Base-by-base conservation (phyloP, 2,329 filamentous ascomycete genomes). In the Pezicula rhizophila region DNA sequence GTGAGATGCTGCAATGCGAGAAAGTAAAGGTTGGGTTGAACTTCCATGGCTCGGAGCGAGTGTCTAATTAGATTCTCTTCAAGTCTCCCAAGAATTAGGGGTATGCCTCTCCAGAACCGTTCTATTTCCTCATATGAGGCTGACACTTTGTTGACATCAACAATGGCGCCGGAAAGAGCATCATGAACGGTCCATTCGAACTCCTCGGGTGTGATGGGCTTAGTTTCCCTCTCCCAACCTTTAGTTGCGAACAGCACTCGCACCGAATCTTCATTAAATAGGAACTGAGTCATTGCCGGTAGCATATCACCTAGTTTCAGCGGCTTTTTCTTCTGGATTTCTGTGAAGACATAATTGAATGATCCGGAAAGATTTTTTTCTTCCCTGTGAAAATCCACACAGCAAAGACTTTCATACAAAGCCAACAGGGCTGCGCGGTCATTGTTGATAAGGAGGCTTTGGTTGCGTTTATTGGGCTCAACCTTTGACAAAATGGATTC, bases 121-220 rank as follows among this genome's bases (percentile, higher is more conserved):
- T 84, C 76, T 4, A 95, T 78, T 44, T 75, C 68, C 60, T 41
- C 67, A 60, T 45, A 67, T 69, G 56, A 54, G 75, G 74, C 14
- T 73, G 66, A 18, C 77, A 77, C 47, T 73, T 76, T 51, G 2
- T 79, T 77, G 2, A 85, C 81, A 25, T 77, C 74, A 44, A 77
- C 70, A 51, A 96, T 81, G 7, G 82, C 83, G 48, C 77, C 73
- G 34, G 82, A 71, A 15, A 97, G 73, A 31, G 84, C 82, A 52
- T 87, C 84, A 54, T 84, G 83, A 37, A 96, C 82, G 10, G 88
- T 87, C 85, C 87, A 95, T 39, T 96, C 87, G 63, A 96, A 97
- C 55, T 93, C 87, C 33, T 82, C 76, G 8, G 78, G 73, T 1
- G 84, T 82, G 45, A 95, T 76, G 17, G 76, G 72, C 11, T 80